Evolutionary conservation across 2,329 filamentous ascomycete genomes (phyloP).

Genomic region (Fusarium fujikuroi): DNA sequence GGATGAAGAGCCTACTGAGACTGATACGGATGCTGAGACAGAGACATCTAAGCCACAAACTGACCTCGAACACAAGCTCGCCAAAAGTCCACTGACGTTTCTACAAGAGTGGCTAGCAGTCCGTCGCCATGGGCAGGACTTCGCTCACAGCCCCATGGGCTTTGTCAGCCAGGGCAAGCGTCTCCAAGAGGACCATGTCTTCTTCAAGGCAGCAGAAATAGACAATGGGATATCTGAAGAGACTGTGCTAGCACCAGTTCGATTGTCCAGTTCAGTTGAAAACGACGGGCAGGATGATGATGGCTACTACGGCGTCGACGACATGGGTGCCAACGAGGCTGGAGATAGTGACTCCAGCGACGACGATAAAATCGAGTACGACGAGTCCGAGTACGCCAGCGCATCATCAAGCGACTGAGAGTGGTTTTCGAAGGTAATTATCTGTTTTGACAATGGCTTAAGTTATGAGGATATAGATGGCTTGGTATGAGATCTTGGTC

Average conservation of each 20-base stretch:
- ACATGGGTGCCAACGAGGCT: conserved; percentile 43
- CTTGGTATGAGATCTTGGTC: neutral
- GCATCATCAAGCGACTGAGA: neutral
- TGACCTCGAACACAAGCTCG: conserved; percentile 10
- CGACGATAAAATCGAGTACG: conserved; percentile 41
- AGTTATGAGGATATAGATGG: neutral
- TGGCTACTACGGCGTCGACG: conserved; percentile 40
- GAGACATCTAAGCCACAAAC: neutral
- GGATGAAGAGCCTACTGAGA: neutral
- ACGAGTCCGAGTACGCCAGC: conserved; percentile 40
- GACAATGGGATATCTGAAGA: neutral
- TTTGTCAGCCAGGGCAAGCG: conserved; percentile 63
- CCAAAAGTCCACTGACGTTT: conserved; percentile 54
- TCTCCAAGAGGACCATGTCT: conserved; percentile 59
- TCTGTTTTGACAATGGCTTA: neutral
- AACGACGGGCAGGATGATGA: conserved; percentile 18
- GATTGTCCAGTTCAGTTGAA: conserved; percentile 1
- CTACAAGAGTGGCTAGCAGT: conserved; percentile 67
- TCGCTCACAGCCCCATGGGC: conserved; percentile 69
- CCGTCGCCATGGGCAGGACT: conserved; percentile 65
- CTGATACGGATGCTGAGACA: neutral
- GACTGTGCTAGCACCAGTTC: conserved; percentile 8
- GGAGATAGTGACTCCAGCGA: conserved; percentile 31
- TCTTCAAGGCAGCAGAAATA: conserved; percentile 55
- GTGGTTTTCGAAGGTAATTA: neutral